These are phyloP conservation scores for Colletotrichum sp. DNA, from an alignment of 2,329 filamentous ascomycete genomes.

Conservation along the genomic window DNA sequence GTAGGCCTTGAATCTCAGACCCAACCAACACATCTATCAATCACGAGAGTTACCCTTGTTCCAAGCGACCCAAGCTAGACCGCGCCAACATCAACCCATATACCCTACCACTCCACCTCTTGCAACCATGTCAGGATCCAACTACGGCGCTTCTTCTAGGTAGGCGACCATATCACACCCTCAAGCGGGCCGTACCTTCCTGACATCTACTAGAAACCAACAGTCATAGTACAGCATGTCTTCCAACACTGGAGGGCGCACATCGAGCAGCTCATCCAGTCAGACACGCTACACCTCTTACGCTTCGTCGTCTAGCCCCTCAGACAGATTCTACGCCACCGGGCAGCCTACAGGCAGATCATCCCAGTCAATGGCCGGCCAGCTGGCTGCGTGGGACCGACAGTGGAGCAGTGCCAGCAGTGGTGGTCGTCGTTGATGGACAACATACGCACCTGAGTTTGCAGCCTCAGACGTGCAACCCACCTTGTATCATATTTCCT, in stretches of 20 bases:
- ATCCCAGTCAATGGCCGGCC: background rate
- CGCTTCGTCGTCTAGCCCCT: background rate
- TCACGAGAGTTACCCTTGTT: background rate
- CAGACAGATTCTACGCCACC: conserved; percentile 6
- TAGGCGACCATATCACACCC: background rate
- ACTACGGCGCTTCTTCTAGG: background rate
- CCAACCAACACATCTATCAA: background rate
- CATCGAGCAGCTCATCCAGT: background rate
- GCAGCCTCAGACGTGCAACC: background rate
- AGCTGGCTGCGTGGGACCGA: background rate
- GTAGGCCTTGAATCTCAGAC: background rate
- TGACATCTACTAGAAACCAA: background rate
- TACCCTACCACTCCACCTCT: background rate
- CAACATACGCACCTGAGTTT: background rate
- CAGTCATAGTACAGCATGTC: conserved; percentile 6
- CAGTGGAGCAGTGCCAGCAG: background rate
- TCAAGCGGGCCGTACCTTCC: background rate
- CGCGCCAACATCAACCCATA: background rate
- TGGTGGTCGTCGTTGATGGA: background rate
- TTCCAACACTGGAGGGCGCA: background rate
- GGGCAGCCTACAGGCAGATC: background rate
- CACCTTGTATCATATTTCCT: background rate
- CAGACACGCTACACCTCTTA: background rate
- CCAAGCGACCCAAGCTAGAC: background rate
- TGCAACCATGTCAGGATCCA: background rate